Evolutionary conservation across 805 yeast species (phyloP).

Genomic region (Kazachstania africana): DNA sequence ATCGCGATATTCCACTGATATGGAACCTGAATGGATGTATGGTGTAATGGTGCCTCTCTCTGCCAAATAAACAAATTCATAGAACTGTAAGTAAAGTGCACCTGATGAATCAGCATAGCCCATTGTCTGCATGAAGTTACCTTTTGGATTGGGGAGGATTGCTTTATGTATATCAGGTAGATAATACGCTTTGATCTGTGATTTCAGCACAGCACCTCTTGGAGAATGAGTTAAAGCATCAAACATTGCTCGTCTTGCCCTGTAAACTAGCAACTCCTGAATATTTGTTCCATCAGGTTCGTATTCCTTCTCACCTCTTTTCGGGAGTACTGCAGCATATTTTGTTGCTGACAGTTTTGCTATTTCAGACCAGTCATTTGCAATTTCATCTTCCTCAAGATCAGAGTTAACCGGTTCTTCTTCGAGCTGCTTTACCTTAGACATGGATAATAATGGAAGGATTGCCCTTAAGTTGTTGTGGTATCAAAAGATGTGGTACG

Average conservation of each 20-base stretch:
- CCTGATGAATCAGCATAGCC: conserved; percentile 47
- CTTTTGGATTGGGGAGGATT: conserved; percentile 42
- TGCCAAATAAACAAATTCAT: conserved; percentile 65
- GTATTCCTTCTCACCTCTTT: conserved; percentile 75
- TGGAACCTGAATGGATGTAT: conserved; percentile 14
- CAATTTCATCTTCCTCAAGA: conserved; percentile 32
- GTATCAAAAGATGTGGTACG: too few relatives aligned
- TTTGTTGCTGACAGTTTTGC: conserved; percentile 16
- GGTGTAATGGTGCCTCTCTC: conserved; percentile 66
- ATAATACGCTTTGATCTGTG: conserved; percentile 42
- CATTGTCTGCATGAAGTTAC: conserved; percentile 61
- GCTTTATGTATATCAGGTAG: conserved; percentile 25
- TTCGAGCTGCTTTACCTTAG: too few relatives aligned
- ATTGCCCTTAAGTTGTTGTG: too few relatives aligned
- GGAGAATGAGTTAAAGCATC: conserved; percentile 39
- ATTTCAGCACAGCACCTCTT: conserved; percentile 39
- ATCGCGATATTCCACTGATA: too few relatives aligned
- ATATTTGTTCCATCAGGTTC: conserved; percentile 65
- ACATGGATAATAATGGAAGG: too few relatives aligned
- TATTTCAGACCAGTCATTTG: conserved; percentile 43
- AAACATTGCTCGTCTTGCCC: conserved; percentile 62
- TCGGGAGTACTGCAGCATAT: conserved; percentile 34
- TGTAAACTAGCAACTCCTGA: conserved; percentile 37
- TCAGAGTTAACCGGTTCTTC: conserved; percentile 4
- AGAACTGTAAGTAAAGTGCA: conserved; percentile 41